Evolutionary conservation across 2,329 filamentous ascomycete species (phyloP).

Genomic region (Neonectria sp.): DNA sequence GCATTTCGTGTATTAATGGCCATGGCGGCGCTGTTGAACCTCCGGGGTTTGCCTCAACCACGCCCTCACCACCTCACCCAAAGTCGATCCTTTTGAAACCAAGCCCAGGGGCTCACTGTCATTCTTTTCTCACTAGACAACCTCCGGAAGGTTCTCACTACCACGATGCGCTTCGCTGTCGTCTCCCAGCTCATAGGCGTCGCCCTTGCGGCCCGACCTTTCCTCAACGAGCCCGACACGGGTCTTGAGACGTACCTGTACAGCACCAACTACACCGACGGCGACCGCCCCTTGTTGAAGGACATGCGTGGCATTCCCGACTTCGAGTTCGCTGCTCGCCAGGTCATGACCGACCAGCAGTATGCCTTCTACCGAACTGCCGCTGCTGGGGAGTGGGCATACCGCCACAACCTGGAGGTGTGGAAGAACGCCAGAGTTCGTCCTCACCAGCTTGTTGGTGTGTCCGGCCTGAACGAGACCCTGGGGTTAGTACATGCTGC

Average conservation of each 20-base stretch:
- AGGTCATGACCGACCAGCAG: conserved; percentile 56
- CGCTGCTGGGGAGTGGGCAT: conserved; percentile 65
- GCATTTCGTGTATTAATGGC: conserved; percentile 21
- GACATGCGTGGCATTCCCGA: conserved; percentile 62
- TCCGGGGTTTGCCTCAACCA: not conserved
- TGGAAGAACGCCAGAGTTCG: conserved; percentile 62
- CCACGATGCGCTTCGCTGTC: conserved; percentile 36
- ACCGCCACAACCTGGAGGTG: conserved; percentile 67
- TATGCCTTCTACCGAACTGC: conserved; percentile 67
- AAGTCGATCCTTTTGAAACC: conserved; percentile 1
- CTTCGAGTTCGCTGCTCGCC: conserved; percentile 65
- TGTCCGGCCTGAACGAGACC: conserved; percentile 54
- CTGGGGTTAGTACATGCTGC: conserved; percentile 43
- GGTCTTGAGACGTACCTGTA: conserved; percentile 49
- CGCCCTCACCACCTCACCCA: not conserved
- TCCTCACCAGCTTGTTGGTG: conserved; percentile 51
- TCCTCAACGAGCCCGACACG: conserved; percentile 55
- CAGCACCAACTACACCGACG: conserved; percentile 51
- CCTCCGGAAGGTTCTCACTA: conserved; percentile 32
- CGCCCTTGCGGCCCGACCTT: conserved; percentile 50
- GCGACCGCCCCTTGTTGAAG: conserved; percentile 55
- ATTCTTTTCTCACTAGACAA: conserved; percentile 1
- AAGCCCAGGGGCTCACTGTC: not conserved
- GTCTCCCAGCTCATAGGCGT: conserved; percentile 41
- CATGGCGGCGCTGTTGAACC: not conserved